Percentiles rank a stretch among this genome's conserved stretches.
Conservation (phyloP, 768 basidiomycete genomes). For the Agaricus subrufescens region DNA sequence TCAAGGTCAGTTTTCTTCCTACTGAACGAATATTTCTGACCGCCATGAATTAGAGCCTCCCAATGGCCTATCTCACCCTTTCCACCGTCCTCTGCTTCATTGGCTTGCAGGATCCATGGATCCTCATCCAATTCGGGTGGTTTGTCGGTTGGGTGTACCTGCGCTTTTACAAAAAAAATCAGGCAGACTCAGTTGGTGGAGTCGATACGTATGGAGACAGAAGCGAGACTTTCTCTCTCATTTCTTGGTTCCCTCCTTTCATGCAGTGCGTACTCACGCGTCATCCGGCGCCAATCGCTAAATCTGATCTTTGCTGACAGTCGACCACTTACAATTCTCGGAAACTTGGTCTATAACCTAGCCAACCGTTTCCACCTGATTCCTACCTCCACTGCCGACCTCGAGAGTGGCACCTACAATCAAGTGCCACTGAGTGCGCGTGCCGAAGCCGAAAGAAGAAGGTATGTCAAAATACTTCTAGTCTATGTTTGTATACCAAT, state of each 20-base stretch:
- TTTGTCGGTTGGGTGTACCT: conserved; percentile 93
- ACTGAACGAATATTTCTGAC: not conserved
- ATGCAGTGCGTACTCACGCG: conserved; percentile 62
- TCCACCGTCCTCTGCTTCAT: conserved; percentile 82
- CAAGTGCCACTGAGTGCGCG: conserved; percentile 84
- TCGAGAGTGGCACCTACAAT: conserved; percentile 69
- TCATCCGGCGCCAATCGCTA: not conserved
- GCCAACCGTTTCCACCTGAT: conserved; percentile 74
- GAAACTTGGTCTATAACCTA: conserved; percentile 62
- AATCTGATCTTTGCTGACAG: conserved; percentile 32
- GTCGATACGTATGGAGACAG: conserved; percentile 83
- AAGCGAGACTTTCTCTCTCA: conserved; percentile 92
- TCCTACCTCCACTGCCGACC: conserved; percentile 54
- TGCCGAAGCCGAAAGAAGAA: conserved; percentile 93
- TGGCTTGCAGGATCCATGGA: conserved; percentile 86
- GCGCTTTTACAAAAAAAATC: conserved; percentile 92
- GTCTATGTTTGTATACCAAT: conserved; percentile 7
- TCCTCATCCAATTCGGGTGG: conserved; percentile 99
- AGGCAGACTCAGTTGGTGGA: conserved; percentile 57
- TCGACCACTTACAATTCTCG: conserved; percentile 62
- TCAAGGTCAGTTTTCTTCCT: conserved; percentile 60
- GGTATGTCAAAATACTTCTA: conserved; percentile 43
- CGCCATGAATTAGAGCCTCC: conserved; percentile 57
- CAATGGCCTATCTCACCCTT: conserved; percentile 91
- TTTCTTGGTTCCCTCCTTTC: conserved; percentile 96